Percentiles rank a stretch among this genome's conserved stretches.
These are phyloP conservation scores for Fusarium acutatum DNA, from an alignment of 2,329 filamentous ascomycete genomes.

Conservation along the genomic window DNA sequence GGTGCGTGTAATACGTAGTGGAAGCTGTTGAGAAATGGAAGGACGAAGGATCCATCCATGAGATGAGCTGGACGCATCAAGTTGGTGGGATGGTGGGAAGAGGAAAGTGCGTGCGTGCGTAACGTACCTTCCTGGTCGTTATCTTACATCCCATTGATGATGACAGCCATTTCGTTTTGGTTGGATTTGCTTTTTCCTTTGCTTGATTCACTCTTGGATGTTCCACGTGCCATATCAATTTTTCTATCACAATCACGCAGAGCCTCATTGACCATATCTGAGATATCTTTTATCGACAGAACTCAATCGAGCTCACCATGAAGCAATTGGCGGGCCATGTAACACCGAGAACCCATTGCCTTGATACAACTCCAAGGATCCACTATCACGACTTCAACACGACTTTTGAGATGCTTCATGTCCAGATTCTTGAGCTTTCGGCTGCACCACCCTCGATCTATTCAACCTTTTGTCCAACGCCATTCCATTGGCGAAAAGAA, in stretches of 20 bases:
- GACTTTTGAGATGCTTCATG: conserved; percentile 14
- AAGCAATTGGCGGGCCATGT: neutral
- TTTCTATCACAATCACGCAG: conserved; percentile 11
- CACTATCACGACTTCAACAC: conserved; percentile 23
- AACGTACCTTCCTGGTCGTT: conserved; percentile 24
- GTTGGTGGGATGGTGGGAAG: conserved; percentile 34
- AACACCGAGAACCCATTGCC: conserved; percentile 1
- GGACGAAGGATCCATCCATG: neutral
- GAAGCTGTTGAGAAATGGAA: conserved; percentile 14
- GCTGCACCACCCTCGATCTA: neutral
- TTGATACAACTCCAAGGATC: conserved; percentile 22
- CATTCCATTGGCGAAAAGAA: conserved; percentile 6
- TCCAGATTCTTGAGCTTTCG: neutral
- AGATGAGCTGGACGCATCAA: neutral
- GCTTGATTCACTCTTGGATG: conserved; percentile 11
- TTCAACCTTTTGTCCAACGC: neutral
- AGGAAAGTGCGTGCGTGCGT: conserved; percentile 24
- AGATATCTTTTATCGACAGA: neutral
- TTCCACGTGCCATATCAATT: conserved; percentile 25
- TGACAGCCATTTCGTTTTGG: conserved; percentile 29
- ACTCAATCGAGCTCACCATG: neutral
- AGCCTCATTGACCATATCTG: conserved; percentile 23
- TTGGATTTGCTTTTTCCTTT: conserved; percentile 37
- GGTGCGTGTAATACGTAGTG: conserved; percentile 15
- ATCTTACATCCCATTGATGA: neutral